Evolutionary conservation across 139 green algal genomes (phyloP).

Genomic region (Micractinium conductrix): DNA sequence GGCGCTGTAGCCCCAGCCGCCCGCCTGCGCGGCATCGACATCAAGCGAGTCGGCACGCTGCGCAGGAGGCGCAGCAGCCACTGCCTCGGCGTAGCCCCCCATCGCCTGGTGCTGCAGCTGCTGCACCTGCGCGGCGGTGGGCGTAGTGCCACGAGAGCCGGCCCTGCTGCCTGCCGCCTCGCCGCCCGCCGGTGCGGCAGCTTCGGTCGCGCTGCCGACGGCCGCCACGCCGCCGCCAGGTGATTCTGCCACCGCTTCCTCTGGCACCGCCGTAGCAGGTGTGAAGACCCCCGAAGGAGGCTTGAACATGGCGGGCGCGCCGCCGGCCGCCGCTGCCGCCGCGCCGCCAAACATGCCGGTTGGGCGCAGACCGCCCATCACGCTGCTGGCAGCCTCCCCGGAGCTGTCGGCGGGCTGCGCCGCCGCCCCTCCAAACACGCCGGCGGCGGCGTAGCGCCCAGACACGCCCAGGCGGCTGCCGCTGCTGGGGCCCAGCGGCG

Average conservation of each 20-base stretch:
- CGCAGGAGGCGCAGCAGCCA: neutral
- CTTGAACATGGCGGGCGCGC: conserved; percentile 36
- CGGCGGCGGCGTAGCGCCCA: conserved; percentile 12
- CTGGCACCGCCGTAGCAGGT: neutral
- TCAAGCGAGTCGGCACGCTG: conserved; percentile 7
- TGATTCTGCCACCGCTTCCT: neutral
- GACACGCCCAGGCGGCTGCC: neutral
- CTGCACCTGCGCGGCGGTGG: too few species aligned
- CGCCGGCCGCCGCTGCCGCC: neutral
- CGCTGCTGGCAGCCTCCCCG: neutral
- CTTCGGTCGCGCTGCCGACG: too few species aligned
- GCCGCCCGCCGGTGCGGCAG: neutral
- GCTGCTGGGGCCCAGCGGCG: neutral
- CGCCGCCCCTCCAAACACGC: conserved; percentile 1
- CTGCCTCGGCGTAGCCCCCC: neutral
- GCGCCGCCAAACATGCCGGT: conserved; percentile 1
- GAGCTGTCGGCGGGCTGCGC: neutral
- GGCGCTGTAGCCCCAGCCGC: neutral
- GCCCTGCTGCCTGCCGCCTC: neutral
- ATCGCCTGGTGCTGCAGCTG: neutral
- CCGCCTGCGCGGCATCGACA: neutral
- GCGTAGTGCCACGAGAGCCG: neutral
- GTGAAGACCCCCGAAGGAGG: conserved; percentile 34
- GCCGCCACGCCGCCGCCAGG: too few species aligned
- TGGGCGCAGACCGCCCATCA: conserved; percentile 28